phyloP scores from a whole-genome alignment of 805 yeast genomes.

The Hanseniaspora opuntiae region DNA sequence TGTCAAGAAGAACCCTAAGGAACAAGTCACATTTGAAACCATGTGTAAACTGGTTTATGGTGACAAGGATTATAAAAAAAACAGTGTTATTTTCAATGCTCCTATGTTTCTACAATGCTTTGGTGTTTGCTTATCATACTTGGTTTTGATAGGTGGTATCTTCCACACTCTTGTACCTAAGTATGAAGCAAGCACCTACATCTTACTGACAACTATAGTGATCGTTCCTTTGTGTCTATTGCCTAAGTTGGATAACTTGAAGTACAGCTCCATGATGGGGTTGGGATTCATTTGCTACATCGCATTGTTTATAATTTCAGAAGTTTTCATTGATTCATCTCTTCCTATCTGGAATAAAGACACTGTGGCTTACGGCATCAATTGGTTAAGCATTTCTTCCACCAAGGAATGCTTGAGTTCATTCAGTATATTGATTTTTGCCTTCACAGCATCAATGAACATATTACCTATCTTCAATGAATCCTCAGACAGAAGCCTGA shows the following conservation, averaged over 20 bases:
- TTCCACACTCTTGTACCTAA: slow-evolving; percentile 48
- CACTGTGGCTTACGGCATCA: slow-evolving; percentile 8
- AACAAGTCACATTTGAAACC: slow-evolving; percentile 55
- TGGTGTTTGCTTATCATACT: slow-evolving; percentile 60
- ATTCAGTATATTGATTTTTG: slow-evolving; percentile 63
- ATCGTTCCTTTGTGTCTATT: slow-evolving; percentile 53
- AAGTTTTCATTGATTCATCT: slow-evolving; percentile 28
- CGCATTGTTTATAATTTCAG: slow-evolving; percentile 39
- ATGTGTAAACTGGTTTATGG: slow-evolving; percentile 30
- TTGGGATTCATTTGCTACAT: slow-evolving; percentile 53
- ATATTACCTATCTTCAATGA: slow-evolving; percentile 67
- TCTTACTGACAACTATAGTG: slow-evolving; percentile 31
- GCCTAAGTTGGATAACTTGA: slow-evolving; percentile 52
- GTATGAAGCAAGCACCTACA: slow-evolving; percentile 32
- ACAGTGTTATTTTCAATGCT: slow-evolving; percentile 56
- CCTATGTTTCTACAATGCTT: slow-evolving; percentile 68
- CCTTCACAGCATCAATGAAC: slow-evolving; percentile 72
- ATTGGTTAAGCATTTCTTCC: slow-evolving; percentile 31
- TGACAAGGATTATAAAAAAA: slow-evolving; percentile 54
- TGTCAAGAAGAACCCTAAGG: slow-evolving; percentile 45
- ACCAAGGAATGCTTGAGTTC: slow-evolving; percentile 40
- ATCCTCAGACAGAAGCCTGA: slow-evolving; percentile 38
- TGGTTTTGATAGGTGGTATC: slow-evolving; percentile 64
- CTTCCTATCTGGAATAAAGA: slow-evolving; percentile 20
- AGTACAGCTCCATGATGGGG: slow-evolving; percentile 59